A percentile compares a stretch with the other conserved stretches of the same genome.
phyloP scores from a whole-genome alignment of 208 protist species.

The Phytomonas sp. region DNA sequence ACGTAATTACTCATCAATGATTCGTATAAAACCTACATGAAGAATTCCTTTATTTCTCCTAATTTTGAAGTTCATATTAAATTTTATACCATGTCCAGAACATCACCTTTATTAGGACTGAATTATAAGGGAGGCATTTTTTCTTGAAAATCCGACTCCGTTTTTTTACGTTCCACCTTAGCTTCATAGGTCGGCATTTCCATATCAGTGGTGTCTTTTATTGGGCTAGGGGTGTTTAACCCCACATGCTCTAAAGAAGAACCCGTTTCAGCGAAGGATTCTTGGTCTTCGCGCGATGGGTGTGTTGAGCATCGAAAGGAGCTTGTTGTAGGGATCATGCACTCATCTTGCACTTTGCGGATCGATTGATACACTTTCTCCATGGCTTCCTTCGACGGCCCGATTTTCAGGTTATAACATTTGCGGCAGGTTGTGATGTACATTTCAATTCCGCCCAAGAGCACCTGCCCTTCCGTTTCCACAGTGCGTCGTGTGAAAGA shows the following conservation, averaged over 20 bases:
- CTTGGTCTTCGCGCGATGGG: neutral
- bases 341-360: slow-evolving; percentile 13
- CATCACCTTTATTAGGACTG: neutral
- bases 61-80: too few species aligned
- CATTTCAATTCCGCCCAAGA: slow-evolving; percentile 92
- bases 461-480: slow-evolving; percentile 42
- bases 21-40: too few species aligned
- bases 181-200: neutral
- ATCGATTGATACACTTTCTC: slow-evolving; percentile 2
- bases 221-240: neutral
- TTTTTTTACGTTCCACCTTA: neutral
- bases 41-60: too few species aligned
- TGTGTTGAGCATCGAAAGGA: neutral
- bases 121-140: neutral
- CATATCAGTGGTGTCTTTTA: neutral
- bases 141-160: neutral
- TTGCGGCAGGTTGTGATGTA: slow-evolving; percentile 90
- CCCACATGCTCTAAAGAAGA: neutral
- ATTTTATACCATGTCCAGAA: neutral
- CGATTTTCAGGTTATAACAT: slow-evolving; percentile 43
- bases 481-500: slow-evolving; percentile 84
- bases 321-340: neutral
- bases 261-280: neutral
- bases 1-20: too few species aligned
- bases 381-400: slow-evolving; percentile 2